Percentiles rank a stretch among this genome's conserved stretches.
Evolutionary conservation across 1,139 yeast genomes (phyloP).

Genomic region (Magnusiomyces fungicola): DNA sequence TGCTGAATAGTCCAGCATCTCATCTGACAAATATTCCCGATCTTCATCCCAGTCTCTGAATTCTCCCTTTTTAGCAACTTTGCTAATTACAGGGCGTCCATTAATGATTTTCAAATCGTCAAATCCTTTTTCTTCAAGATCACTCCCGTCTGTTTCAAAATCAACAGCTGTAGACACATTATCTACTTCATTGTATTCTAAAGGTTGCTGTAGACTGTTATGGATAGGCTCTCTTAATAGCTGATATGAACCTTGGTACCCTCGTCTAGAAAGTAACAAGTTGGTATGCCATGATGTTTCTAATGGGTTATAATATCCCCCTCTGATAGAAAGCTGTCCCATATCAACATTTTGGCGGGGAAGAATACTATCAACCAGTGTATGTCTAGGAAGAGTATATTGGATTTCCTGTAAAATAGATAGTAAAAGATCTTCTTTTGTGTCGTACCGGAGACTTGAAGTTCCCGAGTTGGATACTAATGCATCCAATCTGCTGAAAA

Average conservation of each 20-base stretch:
- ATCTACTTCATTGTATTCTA: not conserved
- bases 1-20: slow-evolving; percentile 2
- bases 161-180: not conserved
- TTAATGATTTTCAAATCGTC: not conserved
- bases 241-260: slow-evolving; percentile 1
- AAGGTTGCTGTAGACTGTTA: not conserved
- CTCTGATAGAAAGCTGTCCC: not conserved
- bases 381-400: not conserved
- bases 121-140: not conserved
- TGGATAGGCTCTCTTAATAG: slow-evolving; percentile 1
- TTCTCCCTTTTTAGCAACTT: not conserved
- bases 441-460: not conserved
- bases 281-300: slow-evolving; percentile 1
- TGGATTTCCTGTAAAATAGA: slow-evolving; percentile 3
- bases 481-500: not conserved
- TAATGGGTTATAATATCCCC: not conserved
- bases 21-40: slow-evolving; percentile 1
- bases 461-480: not conserved
- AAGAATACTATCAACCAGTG: not conserved
- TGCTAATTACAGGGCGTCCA: not conserved
- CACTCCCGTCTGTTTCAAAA: not conserved
- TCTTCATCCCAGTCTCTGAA: not conserved
- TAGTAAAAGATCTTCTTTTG: not conserved
- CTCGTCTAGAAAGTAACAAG: not conserved
- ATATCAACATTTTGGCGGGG: not conserved